Evolutionary conservation across 2,329 filamentous ascomycete genomes (phyloP), one percentile per base, ranked within the genome.

Genomic region (Lachnellula arida): DNA sequence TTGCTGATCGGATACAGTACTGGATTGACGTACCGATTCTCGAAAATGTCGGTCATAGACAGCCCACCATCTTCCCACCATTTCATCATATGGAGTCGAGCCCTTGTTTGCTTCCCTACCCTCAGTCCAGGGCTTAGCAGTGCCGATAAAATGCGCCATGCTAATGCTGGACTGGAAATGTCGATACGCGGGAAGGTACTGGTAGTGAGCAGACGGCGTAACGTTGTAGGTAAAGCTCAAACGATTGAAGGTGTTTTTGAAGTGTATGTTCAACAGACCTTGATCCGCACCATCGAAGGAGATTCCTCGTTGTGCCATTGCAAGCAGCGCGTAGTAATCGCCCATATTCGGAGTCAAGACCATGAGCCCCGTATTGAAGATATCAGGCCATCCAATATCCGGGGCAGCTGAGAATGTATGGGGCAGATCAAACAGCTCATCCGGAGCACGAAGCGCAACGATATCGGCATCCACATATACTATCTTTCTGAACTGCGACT

Each of bases 351-450:
- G 94, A 15, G 81, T 87, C 57, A 99, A 74, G 37, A 91, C 91
- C 91, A 99, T 95, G 65, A 99, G 85, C 67, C 94, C 94, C n/a
- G 89, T 91, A 74, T 99, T 99, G 84, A 97, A 97, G 59, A 92
- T 82, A 74, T 99, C 94, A 35, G 94, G 94, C 94, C 94, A 99
- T 64, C 94, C 94, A 66, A 97, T 91, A 72, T 99, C 94, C 34
- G 94, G 92, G 11, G 89, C 91, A 2, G 94, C 85, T 42, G 83
- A 81, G 69, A 87, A 86, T 53, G 78, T 68, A 48, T 82, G 74
- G 4, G 75, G 67, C 23, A 85, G 70, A 55, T 86, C 80, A 69
- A 99, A 95, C 54, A 99, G 84, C 79, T 99, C 94, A 67, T 99
- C 93, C 3, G 93, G 89, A 35, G 92, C 91, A 64, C 91, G 81